phyloP scores from a whole-genome alignment of 306 rosid species.

The Trifolium subterraneum region DNA sequence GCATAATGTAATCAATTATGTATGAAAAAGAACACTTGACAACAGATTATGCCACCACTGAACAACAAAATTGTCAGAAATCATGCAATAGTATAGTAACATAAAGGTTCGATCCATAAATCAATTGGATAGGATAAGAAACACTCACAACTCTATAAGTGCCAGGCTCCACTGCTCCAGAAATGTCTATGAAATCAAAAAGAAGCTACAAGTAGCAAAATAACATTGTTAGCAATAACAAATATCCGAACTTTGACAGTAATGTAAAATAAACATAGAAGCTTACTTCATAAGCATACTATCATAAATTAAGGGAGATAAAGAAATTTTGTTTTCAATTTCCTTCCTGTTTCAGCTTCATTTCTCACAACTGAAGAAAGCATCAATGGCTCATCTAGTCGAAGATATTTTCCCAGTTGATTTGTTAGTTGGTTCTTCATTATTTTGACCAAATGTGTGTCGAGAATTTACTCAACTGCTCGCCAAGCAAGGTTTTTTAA shows the following conservation, averaged over 20 bases:
- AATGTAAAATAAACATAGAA: constrained; percentile 14
- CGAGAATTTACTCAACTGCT: background rate
- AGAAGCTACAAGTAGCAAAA: constrained; percentile 56
- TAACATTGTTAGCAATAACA: constrained; percentile 34
- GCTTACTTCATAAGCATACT: constrained; percentile 8
- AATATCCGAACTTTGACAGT: background rate
- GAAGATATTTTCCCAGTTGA: background rate
- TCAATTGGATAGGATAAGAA: constrained; percentile 32
- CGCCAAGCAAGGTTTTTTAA: background rate
- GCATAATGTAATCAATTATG: background rate
- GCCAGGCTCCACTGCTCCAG: constrained; percentile 60
- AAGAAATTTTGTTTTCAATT: background rate
- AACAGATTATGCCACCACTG: constrained; percentile 25
- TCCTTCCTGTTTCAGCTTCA: background rate
- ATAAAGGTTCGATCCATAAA: constrained; percentile 35
- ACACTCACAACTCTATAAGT: constrained; percentile 77
- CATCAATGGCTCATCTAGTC: background rate
- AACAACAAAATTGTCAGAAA: constrained; percentile 26
- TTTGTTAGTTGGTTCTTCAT: background rate
- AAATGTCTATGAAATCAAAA: constrained; percentile 68
- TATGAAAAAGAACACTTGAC: constrained; percentile 17
- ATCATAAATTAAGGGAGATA: constrained; percentile 14
- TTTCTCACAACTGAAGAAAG: background rate
- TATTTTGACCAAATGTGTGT: background rate
- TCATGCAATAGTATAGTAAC: constrained; percentile 26